These are phyloP conservation scores for Zopfochytrium polystomum DNA, from an alignment of 371 early-diverging fungal genomes.

Conservation along the genomic window DNA sequence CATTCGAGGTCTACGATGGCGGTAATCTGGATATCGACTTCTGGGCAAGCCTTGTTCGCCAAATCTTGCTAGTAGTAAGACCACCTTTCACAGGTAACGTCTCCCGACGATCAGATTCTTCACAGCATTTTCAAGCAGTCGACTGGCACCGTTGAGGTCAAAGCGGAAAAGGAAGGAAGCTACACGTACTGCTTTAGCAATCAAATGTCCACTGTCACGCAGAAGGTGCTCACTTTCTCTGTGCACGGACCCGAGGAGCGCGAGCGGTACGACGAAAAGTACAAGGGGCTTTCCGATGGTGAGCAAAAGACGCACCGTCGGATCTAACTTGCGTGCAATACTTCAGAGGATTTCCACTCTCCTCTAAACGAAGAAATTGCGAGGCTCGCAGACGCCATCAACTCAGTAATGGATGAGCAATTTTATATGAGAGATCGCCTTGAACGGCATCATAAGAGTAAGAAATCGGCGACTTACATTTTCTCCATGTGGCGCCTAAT, in stretches of 20 bases:
- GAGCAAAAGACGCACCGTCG: no score
- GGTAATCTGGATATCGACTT: constrained; percentile 69
- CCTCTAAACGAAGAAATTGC: constrained; percentile 6
- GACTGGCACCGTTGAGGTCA: constrained; percentile 52
- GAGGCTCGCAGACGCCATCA: not conserved
- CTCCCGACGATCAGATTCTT: constrained; percentile 51
- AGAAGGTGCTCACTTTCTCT: constrained; percentile 31
- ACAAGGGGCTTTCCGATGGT: constrained; percentile 13
- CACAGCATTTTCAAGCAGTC: constrained; percentile 49
- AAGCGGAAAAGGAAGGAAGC: constrained; percentile 55
- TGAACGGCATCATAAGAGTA: constrained; percentile 25
- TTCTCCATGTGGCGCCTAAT: no score
- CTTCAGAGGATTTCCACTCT: constrained; percentile 17
- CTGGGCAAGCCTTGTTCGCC: constrained; percentile 51
- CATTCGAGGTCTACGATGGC: constrained; percentile 72
- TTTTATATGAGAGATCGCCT: constrained; percentile 27
- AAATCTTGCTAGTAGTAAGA: not conserved
- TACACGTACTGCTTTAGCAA: constrained; percentile 78
- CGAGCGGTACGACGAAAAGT: constrained; percentile 25
- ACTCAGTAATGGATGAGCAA: constrained; percentile 3
- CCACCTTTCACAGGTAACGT: constrained; percentile 55
- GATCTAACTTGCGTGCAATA: no score
- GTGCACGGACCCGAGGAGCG: constrained; percentile 36
- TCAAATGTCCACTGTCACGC: constrained; percentile 19
- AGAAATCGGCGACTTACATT: not conserved